Percentiles rank a stretch among this genome's conserved stretches.
Conservation (phyloP, 192 early-diverging fungal genomes). For the Coemansia sp. region DNA sequence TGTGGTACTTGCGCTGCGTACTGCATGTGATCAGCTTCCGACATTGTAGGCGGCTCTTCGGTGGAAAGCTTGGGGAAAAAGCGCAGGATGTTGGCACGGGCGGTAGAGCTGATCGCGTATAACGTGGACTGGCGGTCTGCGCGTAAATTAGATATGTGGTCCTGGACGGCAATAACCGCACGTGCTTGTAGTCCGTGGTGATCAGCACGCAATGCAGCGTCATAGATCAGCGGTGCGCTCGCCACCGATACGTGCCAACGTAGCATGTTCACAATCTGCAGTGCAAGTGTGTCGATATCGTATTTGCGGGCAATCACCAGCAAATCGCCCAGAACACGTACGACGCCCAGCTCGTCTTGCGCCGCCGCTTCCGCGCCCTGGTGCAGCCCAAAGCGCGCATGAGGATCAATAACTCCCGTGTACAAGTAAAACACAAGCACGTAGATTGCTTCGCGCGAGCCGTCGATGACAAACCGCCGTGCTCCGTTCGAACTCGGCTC, state of each 20-base stretch:
- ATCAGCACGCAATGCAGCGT: conserved; percentile 63
- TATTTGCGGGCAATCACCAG: conserved; percentile 65
- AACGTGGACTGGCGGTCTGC: conserved; percentile 34
- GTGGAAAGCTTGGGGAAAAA: conserved; percentile 40
- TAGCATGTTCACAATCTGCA: conserved; percentile 58
- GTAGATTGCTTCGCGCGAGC: conserved; percentile 56
- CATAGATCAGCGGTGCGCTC: conserved; percentile 66
- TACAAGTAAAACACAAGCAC: conserved; percentile 69
- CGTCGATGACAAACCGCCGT: conserved; percentile 30
- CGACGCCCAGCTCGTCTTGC: conserved; percentile 27
- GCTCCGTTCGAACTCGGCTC: conserved; percentile 36
- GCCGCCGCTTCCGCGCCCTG: conserved; percentile 14
- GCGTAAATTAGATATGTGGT: conserved; percentile 25
- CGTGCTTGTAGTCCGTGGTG: conserved; percentile 65
- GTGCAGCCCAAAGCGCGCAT: conserved; percentile 65
- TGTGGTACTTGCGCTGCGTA: background rate
- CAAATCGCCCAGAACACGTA: conserved; percentile 62
- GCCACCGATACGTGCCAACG: conserved; percentile 63
- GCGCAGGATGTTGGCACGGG: conserved; percentile 34
- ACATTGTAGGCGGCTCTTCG: background rate
- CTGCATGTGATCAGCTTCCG: background rate
- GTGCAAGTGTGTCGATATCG: conserved; percentile 57
- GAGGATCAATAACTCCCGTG: conserved; percentile 66
- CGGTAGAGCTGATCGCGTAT: conserved; percentile 35
- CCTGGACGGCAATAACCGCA: conserved; percentile 35